Base-by-base conservation (phyloP, 129 eudicot genomes). In the Centaurea solstitialis region DNA sequence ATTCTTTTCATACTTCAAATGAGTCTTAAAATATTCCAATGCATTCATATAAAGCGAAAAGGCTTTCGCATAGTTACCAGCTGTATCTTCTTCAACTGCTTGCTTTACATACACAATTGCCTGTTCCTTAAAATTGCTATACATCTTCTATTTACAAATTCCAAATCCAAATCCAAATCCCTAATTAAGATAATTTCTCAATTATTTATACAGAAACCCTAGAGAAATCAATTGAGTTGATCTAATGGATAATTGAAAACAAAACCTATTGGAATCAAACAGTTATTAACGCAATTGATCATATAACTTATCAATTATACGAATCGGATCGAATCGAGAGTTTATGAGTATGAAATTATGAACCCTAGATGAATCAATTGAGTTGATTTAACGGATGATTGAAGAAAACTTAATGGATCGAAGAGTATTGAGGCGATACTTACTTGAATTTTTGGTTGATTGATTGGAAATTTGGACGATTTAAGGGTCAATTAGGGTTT, bases 81-180 rank as follows among this genome's bases (percentile, higher is more conserved):
- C 95, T 53, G 86, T 89, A 53, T 90, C 95, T 82, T 90, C 92
- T 67, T 84, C 87, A 35, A 90, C 91, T 9, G 95, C 95, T 82
- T 90, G 95, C 83, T 90, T 90, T 45, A 90, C 90, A 73, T 88
- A 90, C 21, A 74, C 87, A 50, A 90, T 90, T 53, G 95, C 95
- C 28, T 88, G 92, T 72, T 90, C 95, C 77, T 90, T 90, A 62
- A 90, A 90, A 85, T 90, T 90, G 82, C 95, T 90, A 68, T 90
- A 90, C 95, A 90, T 90, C 73, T 78, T 85, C 22, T 70, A 73
- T 23, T 68, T 33, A 53, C 79, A 72, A 39, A 76, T 26, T 26
- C 30, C 30, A 26, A 26, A 26, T 26, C 30, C 30, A 70, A 17
- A 37, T 5, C 73, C 26, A 15, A 50, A 50, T 53, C 75, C 75